phyloP scores from a whole-genome alignment of 2,329 filamentous ascomycete species.

The Epichloe festucae region DNA sequence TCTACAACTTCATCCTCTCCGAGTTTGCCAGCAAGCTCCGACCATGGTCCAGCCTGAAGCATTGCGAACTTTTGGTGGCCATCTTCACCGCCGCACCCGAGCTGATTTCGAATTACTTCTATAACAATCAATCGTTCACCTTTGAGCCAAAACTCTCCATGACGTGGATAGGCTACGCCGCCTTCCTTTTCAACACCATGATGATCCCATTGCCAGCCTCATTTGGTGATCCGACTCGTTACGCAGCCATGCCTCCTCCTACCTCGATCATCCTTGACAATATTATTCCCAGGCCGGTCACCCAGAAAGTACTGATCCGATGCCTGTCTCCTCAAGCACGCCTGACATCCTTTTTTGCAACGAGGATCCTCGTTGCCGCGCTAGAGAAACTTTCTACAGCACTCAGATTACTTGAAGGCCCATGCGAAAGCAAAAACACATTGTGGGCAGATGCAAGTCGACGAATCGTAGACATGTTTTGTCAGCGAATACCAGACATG shows the following conservation, averaged over 20 bases:
- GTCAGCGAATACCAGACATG: constrained; percentile 64
- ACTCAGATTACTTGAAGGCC: constrained; percentile 45
- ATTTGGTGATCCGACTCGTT: constrained; percentile 54
- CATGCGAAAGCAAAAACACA: constrained; percentile 21
- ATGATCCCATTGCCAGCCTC: constrained; percentile 58
- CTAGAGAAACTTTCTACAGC: constrained; percentile 64
- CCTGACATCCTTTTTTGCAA: constrained; percentile 78
- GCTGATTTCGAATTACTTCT: constrained; percentile 77
- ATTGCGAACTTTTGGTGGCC: constrained; percentile 67
- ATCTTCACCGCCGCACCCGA: constrained; percentile 78
- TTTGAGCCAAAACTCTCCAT: constrained; percentile 87
- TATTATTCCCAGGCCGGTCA: constrained; percentile 71
- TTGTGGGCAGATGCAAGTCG: constrained; percentile 59
- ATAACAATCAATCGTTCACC: constrained; percentile 63
- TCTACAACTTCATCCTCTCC: constrained; percentile 68
- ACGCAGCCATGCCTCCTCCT: constrained; percentile 59
- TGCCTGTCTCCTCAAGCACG: constrained; percentile 69
- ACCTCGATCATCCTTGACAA: constrained; percentile 70
- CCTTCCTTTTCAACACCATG: constrained; percentile 74
- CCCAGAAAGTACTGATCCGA: constrained; percentile 62
- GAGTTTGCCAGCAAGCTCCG: constrained; percentile 68
- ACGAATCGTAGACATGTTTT: constrained; percentile 61
- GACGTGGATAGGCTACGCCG: constrained; percentile 89
- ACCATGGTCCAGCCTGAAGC: constrained; percentile 69
- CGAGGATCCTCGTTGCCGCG: constrained; percentile 64